Evolutionary conservation across 345 rosid species (phyloP).

Genomic region (Theobroma cacao): DNA sequence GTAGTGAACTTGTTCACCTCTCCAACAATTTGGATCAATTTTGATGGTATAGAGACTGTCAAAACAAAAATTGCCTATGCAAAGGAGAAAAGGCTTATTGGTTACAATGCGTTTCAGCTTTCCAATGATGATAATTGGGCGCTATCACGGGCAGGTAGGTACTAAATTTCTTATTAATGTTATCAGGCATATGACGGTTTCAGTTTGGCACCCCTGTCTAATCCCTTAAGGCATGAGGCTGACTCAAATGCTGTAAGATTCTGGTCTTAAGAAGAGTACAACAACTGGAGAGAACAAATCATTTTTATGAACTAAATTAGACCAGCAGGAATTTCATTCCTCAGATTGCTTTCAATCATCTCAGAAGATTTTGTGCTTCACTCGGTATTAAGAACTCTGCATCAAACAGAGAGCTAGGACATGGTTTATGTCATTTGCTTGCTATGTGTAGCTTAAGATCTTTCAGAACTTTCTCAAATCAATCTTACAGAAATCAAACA

Average conservation of each 20-base stretch:
- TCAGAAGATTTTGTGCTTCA: not conserved
- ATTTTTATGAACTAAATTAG: not conserved
- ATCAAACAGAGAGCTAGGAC: not conserved
- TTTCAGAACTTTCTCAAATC: not conserved
- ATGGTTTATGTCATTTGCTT: too few species aligned
- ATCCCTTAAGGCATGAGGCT: not conserved
- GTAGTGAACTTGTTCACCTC: conserved; percentile 25
- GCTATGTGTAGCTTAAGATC: not conserved
- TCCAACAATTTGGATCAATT: conserved; percentile 37
- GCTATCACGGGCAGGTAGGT: conserved; percentile 29
- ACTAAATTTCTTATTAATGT: not conserved
- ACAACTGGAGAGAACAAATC: not conserved
- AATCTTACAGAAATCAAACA: not conserved
- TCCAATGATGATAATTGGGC: conserved; percentile 39
- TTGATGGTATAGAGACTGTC: conserved; percentile 36
- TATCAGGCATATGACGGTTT: not conserved
- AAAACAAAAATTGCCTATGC: conserved; percentile 35
- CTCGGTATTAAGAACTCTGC: not conserved
- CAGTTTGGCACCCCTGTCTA: not conserved
- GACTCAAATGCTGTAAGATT: not conserved
- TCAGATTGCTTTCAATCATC: not conserved
- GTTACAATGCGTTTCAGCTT: conserved; percentile 38
- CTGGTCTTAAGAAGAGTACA: not conserved
- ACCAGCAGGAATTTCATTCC: not conserved
- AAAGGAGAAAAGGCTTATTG: conserved; percentile 29